Evolutionary conservation across 345 rosid species (phyloP), one percentile per base, ranked within the genome.

Genomic region (Eucalyptus erythrocorys): DNA sequence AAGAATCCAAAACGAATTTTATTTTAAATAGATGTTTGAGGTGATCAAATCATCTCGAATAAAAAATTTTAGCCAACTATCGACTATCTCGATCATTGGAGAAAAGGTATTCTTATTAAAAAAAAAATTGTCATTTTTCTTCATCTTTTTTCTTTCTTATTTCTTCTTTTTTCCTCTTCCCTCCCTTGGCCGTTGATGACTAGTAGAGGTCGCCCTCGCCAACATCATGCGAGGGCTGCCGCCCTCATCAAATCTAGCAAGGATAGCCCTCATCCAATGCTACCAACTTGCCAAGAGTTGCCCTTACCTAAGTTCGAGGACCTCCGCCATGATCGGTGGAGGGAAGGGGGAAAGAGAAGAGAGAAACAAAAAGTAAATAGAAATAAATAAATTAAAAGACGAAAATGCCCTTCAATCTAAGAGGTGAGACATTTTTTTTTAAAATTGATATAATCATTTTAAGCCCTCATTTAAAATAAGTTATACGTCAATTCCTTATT

Each of bases 191-290:
- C 21, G 6, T 49, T 0, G 1, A 49, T 49, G 21, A 49, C 0
- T 21, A 0, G 0, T 8, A 16, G 0, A 15, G 0, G 53, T 49
- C 53, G 1, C 53, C 53, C 19, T 2, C 6, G 0, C 0, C 2
- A 1, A 3, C 21, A 15, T 2, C 8, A 49, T 49, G 53, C 1
- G 8, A 48, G 15, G 8, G 53, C 0, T 49, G 3, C 53, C 8
- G 3, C 53, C 8, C 51, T 49, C 21, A 49, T 21, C 21, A 49
- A 3, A 49, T 49, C 53, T 15, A 49, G 0, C 3, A 0, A 49
- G 21, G 21, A 49, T 49, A 0, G 1, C 3, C 53, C 7, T 49
- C 53, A 49, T 49, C 53, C 3, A 0, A 49, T 0, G 1, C 0
- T 3, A n/a, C n/a, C n/a, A n/a, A n/a, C n/a, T n/a, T n/a, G 0